phyloP scores from a whole-genome alignment of 257 asterid genomes.

The Lantana camara region DNA sequence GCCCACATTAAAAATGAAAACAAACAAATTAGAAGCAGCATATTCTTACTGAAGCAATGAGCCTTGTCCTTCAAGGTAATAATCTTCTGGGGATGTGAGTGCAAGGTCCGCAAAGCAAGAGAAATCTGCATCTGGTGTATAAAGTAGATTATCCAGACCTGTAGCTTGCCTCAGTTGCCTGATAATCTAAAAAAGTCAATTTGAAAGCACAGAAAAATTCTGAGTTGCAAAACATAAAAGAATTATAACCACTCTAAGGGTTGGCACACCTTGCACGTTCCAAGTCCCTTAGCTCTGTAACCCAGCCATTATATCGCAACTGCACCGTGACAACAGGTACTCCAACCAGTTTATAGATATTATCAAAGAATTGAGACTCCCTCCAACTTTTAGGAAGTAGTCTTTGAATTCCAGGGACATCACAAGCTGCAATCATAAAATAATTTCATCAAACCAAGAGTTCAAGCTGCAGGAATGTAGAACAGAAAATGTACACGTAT shows the following conservation, averaged over 20 bases:
- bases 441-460: conserved; percentile 19
- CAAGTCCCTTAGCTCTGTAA: conserved; percentile 89
- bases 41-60: conserved; percentile 91
- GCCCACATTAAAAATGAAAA: no score
- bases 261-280: conserved; percentile 73
- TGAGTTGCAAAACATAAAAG: neutral
- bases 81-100: conserved; percentile 87
- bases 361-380: conserved; percentile 83
- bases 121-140: conserved; percentile 97
- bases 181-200: conserved; percentile 27
- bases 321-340: conserved; percentile 99
- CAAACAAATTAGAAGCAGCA: conserved; percentile 1
- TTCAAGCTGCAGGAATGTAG: conserved; percentile 18
- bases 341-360: conserved; percentile 87
- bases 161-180: conserved; percentile 86
- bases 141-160: conserved; percentile 93
- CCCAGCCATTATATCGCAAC: conserved; percentile 96
- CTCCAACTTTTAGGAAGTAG: conserved; percentile 86
- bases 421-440: conserved; percentile 73
- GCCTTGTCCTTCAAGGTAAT: conserved; percentile 93
- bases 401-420: conserved; percentile 96
- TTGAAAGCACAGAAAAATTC: conserved; percentile 17
- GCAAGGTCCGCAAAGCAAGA: conserved; percentile 99
- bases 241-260: neutral
- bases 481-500: conserved; percentile 22